Conservation (phyloP, 2,329 filamentous ascomycete species). For the Penicillium sp. region DNA sequence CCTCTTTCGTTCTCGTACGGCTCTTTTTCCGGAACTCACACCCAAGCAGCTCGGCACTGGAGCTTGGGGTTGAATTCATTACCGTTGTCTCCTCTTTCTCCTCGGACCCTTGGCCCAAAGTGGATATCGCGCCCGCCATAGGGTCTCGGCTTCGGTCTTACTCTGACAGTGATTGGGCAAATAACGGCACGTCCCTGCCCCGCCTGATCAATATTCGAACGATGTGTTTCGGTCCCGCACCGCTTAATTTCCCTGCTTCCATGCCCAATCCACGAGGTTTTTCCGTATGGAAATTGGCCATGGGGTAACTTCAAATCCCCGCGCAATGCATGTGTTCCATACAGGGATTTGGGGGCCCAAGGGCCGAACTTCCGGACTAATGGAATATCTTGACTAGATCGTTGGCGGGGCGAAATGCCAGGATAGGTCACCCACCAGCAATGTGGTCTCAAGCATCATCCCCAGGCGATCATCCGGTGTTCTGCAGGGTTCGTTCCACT, state of each 20-base stretch:
- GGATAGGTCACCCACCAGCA: background rate
- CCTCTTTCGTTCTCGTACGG: background rate
- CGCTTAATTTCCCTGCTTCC: background rate
- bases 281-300: background rate
- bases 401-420: background rate
- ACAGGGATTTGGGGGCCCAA: background rate
- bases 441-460: conserved; percentile 2
- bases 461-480: conserved; percentile 12
- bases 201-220: conserved; percentile 7
- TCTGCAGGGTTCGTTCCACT: conserved; percentile 11
- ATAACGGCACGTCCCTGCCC: conserved; percentile 2
- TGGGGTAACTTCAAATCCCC: background rate
- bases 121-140: conserved; percentile 12
- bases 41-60: background rate
- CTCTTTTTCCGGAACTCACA: background rate
- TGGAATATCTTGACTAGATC: background rate
- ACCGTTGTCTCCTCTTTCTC: background rate
- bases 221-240: background rate
- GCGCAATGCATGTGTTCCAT: background rate
- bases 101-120: conserved; percentile 19
- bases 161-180: conserved; percentile 4
- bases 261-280: background rate
- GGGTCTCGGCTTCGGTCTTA: conserved; percentile 7
- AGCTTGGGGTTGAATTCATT: background rate
- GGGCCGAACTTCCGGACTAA: background rate